Evolutionary conservation across 371 early-diverging fungal genomes (phyloP).

Genomic region (Blastocladiella emersonii): DNA sequence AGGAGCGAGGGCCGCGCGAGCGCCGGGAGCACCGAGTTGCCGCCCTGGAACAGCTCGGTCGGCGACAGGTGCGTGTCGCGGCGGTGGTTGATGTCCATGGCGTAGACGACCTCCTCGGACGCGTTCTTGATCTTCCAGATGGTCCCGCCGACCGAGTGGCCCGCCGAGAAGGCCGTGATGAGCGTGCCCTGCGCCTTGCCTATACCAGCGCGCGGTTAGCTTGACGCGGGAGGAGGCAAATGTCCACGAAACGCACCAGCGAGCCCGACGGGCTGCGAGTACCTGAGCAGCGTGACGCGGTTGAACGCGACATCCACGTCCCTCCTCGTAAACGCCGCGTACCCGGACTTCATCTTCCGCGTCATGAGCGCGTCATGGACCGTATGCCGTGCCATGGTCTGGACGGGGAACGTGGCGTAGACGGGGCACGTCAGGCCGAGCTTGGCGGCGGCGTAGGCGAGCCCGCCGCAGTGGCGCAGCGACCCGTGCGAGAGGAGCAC

Average conservation of each 20-base stretch:
- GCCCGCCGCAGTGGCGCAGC: constrained; percentile 76
- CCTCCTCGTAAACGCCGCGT: constrained; percentile 43
- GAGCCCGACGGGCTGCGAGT: constrained; percentile 75
- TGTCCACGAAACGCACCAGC: constrained; percentile 28
- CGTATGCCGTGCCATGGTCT: constrained; percentile 81
- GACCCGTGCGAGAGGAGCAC: constrained; percentile 87
- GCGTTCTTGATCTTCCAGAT: constrained; percentile 94
- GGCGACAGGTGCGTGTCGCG: constrained; percentile 85
- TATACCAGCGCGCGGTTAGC: constrained; percentile 10
- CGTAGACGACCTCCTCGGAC: constrained; percentile 86
- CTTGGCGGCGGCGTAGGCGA: constrained; percentile 62
- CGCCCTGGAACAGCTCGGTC: constrained; percentile 55
- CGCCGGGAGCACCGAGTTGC: constrained; percentile 48
- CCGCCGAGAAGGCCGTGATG: constrained; percentile 86
- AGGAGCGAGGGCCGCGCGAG: constrained; percentile 69
- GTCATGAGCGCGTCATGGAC: constrained; percentile 64
- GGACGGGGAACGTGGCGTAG: constrained; percentile 87
- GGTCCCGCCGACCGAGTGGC: constrained; percentile 94
- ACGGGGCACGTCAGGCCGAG: constrained; percentile 76
- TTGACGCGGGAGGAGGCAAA: neutral
- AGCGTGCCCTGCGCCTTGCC: constrained; percentile 75
- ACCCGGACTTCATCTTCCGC: constrained; percentile 13
- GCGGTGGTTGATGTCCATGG: constrained; percentile 90
- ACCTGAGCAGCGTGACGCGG: constrained; percentile 65
- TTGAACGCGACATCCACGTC: constrained; percentile 78